A percentile compares a stretch with the other conserved stretches of the same genome.
Conservation (phyloP, 1,139 yeast species). For the Suhomyces kunorum region DNA sequence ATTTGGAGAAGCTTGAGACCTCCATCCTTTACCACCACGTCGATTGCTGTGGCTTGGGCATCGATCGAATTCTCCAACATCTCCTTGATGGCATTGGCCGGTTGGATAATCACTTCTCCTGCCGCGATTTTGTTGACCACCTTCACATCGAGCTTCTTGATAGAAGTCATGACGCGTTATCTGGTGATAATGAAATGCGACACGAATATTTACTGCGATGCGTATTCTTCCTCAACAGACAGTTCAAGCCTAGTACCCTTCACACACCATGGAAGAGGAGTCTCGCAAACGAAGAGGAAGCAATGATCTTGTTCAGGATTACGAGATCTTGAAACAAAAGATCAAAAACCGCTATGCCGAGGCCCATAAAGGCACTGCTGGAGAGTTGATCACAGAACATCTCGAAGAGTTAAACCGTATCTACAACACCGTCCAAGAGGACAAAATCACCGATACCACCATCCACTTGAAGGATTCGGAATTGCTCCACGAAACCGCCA, state of each 20-base stretch:
- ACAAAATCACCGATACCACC: slow-evolving; percentile 28
- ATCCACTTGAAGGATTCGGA: slow-evolving; percentile 41
- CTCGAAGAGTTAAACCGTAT: slow-evolving; percentile 32
- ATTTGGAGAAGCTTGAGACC: slow-evolving; percentile 55
- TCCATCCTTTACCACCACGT: slow-evolving; percentile 54
- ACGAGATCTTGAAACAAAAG: slow-evolving; percentile 28
- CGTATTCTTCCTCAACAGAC: no score
- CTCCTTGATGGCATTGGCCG: slow-evolving; percentile 73
- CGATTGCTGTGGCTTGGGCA: slow-evolving; percentile 50
- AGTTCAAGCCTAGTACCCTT: no score
- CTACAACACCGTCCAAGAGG: slow-evolving; percentile 33
- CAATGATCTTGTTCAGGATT: slow-evolving; percentile 25
- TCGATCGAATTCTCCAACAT: slow-evolving; percentile 57
- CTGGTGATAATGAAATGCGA: not conserved
- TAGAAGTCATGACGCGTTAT: slow-evolving; percentile 14
- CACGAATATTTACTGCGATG: not conserved
- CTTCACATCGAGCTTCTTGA: slow-evolving; percentile 53
- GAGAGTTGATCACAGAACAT: slow-evolving; percentile 27
- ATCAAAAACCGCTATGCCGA: slow-evolving; percentile 26
- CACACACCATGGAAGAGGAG: slow-evolving; percentile 3
- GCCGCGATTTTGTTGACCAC: slow-evolving; percentile 95
- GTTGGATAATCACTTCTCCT: slow-evolving; percentile 93
- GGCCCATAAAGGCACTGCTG: slow-evolving; percentile 41
- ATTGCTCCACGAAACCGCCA: slow-evolving; percentile 41
- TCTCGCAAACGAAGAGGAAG: slow-evolving; percentile 15